Evolutionary conservation across 1,284 basidiomycete genomes (phyloP).

Genomic region (Cutaneotrichosporon sp.): DNA sequence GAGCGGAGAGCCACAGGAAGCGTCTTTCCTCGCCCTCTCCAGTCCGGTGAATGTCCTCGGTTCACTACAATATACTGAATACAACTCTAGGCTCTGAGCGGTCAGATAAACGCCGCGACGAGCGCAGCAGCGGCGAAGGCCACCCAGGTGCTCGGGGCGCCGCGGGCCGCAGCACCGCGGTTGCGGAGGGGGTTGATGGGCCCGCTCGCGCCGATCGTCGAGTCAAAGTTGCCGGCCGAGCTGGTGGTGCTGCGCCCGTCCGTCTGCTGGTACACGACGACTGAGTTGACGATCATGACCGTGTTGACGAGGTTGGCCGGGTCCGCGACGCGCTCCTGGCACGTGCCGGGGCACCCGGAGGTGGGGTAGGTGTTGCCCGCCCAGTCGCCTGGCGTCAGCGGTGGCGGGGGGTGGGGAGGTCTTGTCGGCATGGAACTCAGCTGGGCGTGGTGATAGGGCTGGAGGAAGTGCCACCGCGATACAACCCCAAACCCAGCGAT

Average conservation of each 20-base stretch:
- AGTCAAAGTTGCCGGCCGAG: not conserved
- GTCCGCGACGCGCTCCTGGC: slow-evolving; percentile 65
- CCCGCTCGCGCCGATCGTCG: not conserved
- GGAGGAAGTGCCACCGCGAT: too few species aligned
- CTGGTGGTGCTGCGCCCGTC: not conserved
- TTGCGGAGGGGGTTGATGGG: not conserved
- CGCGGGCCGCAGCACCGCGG: not conserved
- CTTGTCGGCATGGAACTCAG: too few species aligned
- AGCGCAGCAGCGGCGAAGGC: not conserved
- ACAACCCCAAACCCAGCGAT: too few species aligned
- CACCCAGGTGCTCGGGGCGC: not conserved
- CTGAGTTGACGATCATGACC: slow-evolving; percentile 50
- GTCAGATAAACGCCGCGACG: not conserved
- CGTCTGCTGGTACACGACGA: slow-evolving; percentile 46
- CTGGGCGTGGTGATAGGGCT: too few species aligned
- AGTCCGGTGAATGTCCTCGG: not conserved
- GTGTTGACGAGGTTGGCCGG: slow-evolving; percentile 53
- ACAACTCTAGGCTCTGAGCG: not conserved
- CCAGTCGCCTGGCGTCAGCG: slow-evolving; percentile 60
- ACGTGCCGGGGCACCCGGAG: slow-evolving; percentile 68
- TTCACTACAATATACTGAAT: not conserved
- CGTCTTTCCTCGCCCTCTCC: too few species aligned
- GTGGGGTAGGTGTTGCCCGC: slow-evolving; percentile 61
- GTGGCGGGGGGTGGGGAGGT: too few species aligned
- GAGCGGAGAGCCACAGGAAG: too few species aligned